phyloP scores from a whole-genome alignment of 495 filamentous ascomycete genomes.

The Xylaria grammica region DNA sequence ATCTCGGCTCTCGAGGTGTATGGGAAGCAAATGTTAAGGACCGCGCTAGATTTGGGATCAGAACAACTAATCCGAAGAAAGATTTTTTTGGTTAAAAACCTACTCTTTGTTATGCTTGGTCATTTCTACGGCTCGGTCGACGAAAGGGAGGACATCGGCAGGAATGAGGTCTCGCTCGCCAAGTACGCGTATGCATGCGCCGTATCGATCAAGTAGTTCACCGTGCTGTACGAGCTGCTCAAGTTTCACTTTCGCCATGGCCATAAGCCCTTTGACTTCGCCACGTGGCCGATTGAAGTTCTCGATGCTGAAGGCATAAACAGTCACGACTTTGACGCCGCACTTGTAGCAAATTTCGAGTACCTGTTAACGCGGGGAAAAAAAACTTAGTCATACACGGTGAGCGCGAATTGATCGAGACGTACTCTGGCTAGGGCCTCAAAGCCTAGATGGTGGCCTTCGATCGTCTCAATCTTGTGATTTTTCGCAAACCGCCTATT shows the following conservation, averaged over 20 bases:
- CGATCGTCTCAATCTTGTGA: conserved; percentile 93
- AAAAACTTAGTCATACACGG: background rate
- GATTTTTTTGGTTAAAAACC: conserved; percentile 18
- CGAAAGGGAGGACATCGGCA: conserved; percentile 83
- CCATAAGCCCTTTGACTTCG: conserved; percentile 96
- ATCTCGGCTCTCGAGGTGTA: conserved; percentile 98
- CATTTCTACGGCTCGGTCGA: conserved; percentile 80
- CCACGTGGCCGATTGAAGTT: conserved; percentile 99
- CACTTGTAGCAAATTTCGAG: conserved; percentile 98
- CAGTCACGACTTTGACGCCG: conserved; percentile 91
- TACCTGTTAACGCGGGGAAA: conserved; percentile 63
- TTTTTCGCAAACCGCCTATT: conserved; percentile 88
- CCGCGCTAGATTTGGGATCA: conserved; percentile 55
- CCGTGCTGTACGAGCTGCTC: conserved; percentile 90
- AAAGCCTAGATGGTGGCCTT: conserved; percentile 96
- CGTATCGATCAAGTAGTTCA: conserved; percentile 90
- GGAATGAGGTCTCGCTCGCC: conserved; percentile 81
- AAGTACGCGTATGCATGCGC: conserved; percentile 81
- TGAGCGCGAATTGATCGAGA: conserved; percentile 47
- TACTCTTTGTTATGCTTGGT: conserved; percentile 82
- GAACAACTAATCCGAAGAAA: background rate
- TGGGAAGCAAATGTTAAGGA: conserved; percentile 95
- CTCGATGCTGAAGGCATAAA: conserved; percentile 98
- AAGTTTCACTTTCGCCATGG: conserved; percentile 94
- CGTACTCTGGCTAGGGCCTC: conserved; percentile 77